Base-by-base conservation (phyloP, 1,284 basidiomycete genomes). In the Fomitopsis schrenkii region DNA sequence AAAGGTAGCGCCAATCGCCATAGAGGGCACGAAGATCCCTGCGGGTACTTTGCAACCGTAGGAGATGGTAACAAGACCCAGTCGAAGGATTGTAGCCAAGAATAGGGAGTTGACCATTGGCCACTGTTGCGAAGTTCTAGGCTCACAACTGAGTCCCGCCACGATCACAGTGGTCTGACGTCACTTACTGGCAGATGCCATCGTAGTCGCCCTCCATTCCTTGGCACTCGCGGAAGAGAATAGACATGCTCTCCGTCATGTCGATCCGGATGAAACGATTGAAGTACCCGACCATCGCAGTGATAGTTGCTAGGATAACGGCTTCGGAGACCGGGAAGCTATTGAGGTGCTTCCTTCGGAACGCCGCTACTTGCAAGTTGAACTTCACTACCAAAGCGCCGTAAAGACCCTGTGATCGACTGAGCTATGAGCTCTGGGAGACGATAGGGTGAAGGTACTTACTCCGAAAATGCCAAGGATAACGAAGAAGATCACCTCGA, bases 1-100 rank as follows among this genome's bases (percentile, higher is more conserved):
- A 72, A 98, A 98, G 0, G 93, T 93, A 2, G 96, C 97, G 19
- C 96, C 96, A 52, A 98, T 89, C 2, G 96, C 97, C 95, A 98
- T 98, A 1, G 95, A 97, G 0, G 96, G 96, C 0, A 98, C 93
- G 69, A 98, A 98, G 68, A 98, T 98, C 55, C 97, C 97, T 6
- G 94, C 94, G 0, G 97, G 97, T 0, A 99, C 96, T 75, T 97
- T 98, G 73, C 89, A 93, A 0, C 97, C 97, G 74, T 98, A 99
- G 0, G 94, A 95, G 22, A 99, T 77, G 48, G 98, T 86, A 46
- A 99, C 95, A 40, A 99, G 81, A 12, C 85, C 87, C 9, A 87
- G 91, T 4, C 97, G 87, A 58, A 98, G 85, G 54, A 97, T 82
- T 0, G 97, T 98, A 0, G 97, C 97, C 1, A 99, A 79, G 22